phyloP scores from a whole-genome alignment of 495 filamentous ascomycete genomes.

The Viridothelium virens region DNA sequence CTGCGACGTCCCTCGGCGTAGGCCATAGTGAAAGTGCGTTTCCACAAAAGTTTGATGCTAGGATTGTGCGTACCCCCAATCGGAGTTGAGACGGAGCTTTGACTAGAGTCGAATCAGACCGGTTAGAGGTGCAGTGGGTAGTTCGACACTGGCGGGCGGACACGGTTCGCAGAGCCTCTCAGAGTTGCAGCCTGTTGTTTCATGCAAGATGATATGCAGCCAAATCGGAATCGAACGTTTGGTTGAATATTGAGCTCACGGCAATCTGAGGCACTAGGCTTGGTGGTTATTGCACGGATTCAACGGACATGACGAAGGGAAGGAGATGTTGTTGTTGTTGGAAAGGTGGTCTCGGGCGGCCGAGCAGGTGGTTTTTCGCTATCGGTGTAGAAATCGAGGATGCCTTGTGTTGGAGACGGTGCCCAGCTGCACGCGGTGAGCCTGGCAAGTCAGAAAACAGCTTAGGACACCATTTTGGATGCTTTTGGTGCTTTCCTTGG shows the following conservation, averaged over 20 bases:
- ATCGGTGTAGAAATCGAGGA: neutral
- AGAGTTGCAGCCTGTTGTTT: conserved; percentile 10
- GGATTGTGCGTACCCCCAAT: conserved; percentile 3
- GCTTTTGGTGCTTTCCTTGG: no score
- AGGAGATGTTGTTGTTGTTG: conserved; percentile 1
- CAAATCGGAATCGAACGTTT: neutral
- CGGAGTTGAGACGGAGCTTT: neutral
- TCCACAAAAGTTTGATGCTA: neutral
- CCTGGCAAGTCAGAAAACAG: neutral
- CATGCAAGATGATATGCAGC: conserved; percentile 8
- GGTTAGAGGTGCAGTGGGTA: neutral
- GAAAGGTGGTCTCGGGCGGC: neutral
- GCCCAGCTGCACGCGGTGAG: neutral
- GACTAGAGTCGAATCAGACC: neutral
- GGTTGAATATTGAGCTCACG: neutral
- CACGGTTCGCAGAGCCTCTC: neutral
- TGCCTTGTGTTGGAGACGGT: neutral
- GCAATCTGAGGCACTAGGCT: neutral
- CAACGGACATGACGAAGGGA: neutral
- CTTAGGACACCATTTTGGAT: neutral
- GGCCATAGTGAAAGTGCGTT: conserved; percentile 36
- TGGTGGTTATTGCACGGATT: neutral
- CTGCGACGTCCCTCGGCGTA: conserved; percentile 39
- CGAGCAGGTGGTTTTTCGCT: neutral
- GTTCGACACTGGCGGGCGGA: neutral